These are phyloP conservation scores for Aspergillus glaucus DNA, from an alignment of 2,329 filamentous ascomycete genomes.

Conservation along the genomic window DNA sequence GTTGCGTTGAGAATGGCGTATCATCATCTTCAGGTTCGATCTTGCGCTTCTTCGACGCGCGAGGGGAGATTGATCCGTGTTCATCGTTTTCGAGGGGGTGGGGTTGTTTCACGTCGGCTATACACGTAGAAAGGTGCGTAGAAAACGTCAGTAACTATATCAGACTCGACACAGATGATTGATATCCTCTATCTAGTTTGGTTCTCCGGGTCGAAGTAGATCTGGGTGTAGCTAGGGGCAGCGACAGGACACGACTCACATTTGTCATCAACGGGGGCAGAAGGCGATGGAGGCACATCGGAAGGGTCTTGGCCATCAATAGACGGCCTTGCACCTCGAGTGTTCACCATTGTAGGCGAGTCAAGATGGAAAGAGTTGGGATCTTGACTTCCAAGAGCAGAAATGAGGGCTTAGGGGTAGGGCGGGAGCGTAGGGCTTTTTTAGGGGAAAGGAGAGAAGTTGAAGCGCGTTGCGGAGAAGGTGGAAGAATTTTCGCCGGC, in stretches of 20 bases:
- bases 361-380: constrained; percentile 16
- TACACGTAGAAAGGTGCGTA: not conserved
- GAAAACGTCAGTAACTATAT: constrained; percentile 2
- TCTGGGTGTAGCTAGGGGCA: not conserved
- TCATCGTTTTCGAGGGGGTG: constrained; percentile 27
- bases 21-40: constrained; percentile 25
- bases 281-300: constrained; percentile 24
- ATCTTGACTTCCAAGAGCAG: constrained; percentile 38
- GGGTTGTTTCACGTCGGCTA: constrained; percentile 23
- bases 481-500: constrained; percentile 18
- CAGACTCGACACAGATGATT: not conserved
- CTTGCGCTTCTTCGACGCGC: constrained; percentile 36
- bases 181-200: not conserved
- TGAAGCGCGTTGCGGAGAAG: constrained; percentile 11
- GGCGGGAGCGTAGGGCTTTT: constrained; percentile 40
- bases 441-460: constrained; percentile 8
- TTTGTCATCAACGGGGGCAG: constrained; percentile 22
- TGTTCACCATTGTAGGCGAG: constrained; percentile 28
- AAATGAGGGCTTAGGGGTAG: constrained; percentile 46
- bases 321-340: constrained; percentile 21
- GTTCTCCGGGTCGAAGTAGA: not conserved
- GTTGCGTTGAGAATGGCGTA: constrained; percentile 13
- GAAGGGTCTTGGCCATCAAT: constrained; percentile 23
- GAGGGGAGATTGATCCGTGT: constrained; percentile 22
- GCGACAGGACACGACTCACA: constrained; percentile 22